These are phyloP conservation scores for Xylaria sp. DNA, from an alignment of 2,329 filamentous ascomycete species.

Conservation along the genomic window DNA sequence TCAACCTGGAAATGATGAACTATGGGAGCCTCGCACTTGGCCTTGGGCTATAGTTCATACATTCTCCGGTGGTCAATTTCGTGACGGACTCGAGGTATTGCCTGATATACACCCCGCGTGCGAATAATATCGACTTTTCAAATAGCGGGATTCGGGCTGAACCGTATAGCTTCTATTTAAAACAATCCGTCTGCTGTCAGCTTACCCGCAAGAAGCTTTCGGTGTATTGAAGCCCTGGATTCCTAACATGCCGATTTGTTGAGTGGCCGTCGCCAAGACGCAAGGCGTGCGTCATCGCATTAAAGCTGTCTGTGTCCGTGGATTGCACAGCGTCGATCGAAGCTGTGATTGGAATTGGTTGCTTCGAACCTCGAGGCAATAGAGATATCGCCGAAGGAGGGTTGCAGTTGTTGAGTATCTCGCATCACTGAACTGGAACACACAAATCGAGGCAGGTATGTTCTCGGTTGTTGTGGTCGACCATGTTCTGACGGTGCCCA, in stretches of 20 bases:
- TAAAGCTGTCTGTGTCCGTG: background rate
- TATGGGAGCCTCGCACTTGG: background rate
- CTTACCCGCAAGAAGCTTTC: slow-evolving; percentile 22
- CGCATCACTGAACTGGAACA: slow-evolving; percentile 25
- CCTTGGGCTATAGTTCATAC: background rate
- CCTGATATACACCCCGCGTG: background rate
- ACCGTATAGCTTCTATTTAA: slow-evolving; percentile 21
- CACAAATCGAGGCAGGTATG: slow-evolving; percentile 11
- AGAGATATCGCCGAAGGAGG: slow-evolving; percentile 30
- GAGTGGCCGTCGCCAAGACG: slow-evolving; percentile 26
- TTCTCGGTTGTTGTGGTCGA: slow-evolving; percentile 23
- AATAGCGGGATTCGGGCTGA: background rate
- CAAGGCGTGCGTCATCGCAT: slow-evolving; percentile 22
- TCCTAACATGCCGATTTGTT: background rate
- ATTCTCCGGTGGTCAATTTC: slow-evolving; percentile 11
- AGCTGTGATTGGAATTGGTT: slow-evolving; percentile 2
- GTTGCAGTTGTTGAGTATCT: slow-evolving; percentile 7
- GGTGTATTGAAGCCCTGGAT: slow-evolving; percentile 5
- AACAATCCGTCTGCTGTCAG: slow-evolving; percentile 20
- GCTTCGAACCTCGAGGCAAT: slow-evolving; percentile 16
- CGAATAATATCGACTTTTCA: background rate
- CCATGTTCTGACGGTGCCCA: slow-evolving; percentile 28
- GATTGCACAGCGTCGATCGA: slow-evolving; percentile 16
- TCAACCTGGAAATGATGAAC: background rate
- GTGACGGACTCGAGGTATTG: background rate